Conservation (phyloP, 2,329 filamentous ascomycete genomes). For the Falciphora oryzae region DNA sequence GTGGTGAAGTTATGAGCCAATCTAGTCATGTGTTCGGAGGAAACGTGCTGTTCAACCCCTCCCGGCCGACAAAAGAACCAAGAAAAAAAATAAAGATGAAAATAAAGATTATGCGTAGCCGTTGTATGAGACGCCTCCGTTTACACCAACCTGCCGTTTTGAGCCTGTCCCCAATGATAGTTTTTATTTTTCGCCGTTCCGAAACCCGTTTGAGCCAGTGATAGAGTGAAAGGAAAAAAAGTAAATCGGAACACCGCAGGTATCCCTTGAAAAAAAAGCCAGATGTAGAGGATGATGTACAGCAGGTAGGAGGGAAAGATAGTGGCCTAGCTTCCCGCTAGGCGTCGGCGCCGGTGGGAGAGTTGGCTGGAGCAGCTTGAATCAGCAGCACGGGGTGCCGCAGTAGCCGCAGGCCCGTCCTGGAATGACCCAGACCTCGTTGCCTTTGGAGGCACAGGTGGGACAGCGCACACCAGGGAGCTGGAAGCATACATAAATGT, state of each 20-base stretch:
- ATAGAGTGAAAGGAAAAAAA: not conserved
- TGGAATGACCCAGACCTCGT: constrained; percentile 21
- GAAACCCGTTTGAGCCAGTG: not conserved
- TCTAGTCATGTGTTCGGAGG: not conserved
- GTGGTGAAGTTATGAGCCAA: not conserved
- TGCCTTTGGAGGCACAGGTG: constrained; percentile 18
- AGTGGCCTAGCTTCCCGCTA: not conserved
- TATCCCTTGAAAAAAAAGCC: too few species aligned
- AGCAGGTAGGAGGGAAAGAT: not conserved
- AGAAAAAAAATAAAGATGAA: not conserved
- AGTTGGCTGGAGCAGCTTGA: too few species aligned
- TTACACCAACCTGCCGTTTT: not conserved
- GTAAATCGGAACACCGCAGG: not conserved
- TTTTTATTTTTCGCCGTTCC: not conserved
- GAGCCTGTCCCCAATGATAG: not conserved
- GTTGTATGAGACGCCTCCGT: not conserved
- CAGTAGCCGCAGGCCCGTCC: constrained; percentile 21
- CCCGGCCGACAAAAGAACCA: not conserved
- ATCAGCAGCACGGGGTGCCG: constrained; percentile 14
- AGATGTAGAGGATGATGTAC: not conserved
- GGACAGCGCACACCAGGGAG: constrained; percentile 20
- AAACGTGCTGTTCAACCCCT: not conserved
- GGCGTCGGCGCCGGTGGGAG: not conserved
- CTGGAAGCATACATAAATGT: constrained; percentile 10
- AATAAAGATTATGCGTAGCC: not conserved